phyloP scores from a whole-genome alignment of 768 basidiomycete species.

The Dioszegia aurantiaca region DNA sequence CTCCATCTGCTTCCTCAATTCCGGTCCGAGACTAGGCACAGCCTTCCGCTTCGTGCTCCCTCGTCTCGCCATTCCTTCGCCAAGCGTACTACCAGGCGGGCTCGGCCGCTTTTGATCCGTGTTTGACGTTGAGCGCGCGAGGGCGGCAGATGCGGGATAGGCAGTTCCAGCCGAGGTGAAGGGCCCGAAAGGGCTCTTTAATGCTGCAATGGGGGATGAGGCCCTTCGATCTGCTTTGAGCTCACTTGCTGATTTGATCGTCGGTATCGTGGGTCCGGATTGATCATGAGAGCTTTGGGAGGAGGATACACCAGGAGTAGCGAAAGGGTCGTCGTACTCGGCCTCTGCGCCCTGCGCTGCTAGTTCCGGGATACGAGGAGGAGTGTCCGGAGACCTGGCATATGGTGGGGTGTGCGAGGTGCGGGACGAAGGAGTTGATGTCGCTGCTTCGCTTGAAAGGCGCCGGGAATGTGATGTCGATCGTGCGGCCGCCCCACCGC shows the following conservation, averaged over 20 bases:
- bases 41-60: conserved; percentile 32
- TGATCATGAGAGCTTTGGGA: neutral
- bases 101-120: neutral
- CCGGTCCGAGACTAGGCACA: conserved; percentile 37
- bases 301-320: neutral
- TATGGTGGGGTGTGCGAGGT: conserved; percentile 1
- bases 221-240: neutral
- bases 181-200: neutral
- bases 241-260: too few relatives aligned
- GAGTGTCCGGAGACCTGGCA: too few relatives aligned
- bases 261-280: too few relatives aligned
- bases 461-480: conserved; percentile 4
- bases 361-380: too few relatives aligned
- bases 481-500: neutral
- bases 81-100: neutral
- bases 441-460: neutral
- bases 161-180: neutral
- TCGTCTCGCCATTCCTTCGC: conserved; percentile 6
- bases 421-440: neutral
- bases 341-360: too few relatives aligned
- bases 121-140: neutral
- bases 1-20: conserved; percentile 28
- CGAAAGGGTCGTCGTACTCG: neutral
- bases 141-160: too few relatives aligned
- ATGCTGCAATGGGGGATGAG: neutral